Percentiles rank a stretch among this genome's conserved stretches.
phyloP scores from a whole-genome alignment of 163 green algal genomes.

The Scenedesmus sp. region DNA sequence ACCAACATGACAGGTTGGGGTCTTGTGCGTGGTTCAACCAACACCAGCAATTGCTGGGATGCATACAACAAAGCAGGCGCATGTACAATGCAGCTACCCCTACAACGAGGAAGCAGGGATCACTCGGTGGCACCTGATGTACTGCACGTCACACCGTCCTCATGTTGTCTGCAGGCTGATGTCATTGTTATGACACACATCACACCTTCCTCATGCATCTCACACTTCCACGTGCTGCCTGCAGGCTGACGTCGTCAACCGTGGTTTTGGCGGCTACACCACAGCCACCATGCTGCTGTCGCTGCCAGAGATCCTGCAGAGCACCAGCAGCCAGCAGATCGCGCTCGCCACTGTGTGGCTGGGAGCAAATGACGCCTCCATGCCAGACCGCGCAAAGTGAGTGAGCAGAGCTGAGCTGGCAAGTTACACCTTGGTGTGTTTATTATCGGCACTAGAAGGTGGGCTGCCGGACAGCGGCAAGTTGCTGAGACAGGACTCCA shows the following conservation, averaged over 20 bases:
- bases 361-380: constrained; percentile 87
- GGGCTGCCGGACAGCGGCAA: background rate
- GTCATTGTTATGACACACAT: no score
- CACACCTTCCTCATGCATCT: no score
- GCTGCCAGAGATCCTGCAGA: constrained; percentile 65
- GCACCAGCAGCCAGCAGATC: constrained; percentile 67
- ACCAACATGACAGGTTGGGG: no score
- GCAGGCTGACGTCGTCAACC: constrained; percentile 71
- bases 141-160: no score
- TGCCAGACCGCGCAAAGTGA: constrained; percentile 66
- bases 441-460: background rate
- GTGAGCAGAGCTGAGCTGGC: background rate
- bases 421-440: background rate
- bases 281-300: constrained; percentile 70
- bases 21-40: no score
- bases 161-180: no score
- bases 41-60: no score
- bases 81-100: no score
- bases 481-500: background rate
- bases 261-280: constrained; percentile 88
- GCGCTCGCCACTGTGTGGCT: constrained; percentile 29
- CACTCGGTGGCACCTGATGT: no score
- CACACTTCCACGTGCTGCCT: background rate
- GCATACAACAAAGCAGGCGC: no score
- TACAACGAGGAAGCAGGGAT: no score